Base-by-base conservation (phyloP, 257 asterid genomes). In the Plectranthus barbatus region DNA sequence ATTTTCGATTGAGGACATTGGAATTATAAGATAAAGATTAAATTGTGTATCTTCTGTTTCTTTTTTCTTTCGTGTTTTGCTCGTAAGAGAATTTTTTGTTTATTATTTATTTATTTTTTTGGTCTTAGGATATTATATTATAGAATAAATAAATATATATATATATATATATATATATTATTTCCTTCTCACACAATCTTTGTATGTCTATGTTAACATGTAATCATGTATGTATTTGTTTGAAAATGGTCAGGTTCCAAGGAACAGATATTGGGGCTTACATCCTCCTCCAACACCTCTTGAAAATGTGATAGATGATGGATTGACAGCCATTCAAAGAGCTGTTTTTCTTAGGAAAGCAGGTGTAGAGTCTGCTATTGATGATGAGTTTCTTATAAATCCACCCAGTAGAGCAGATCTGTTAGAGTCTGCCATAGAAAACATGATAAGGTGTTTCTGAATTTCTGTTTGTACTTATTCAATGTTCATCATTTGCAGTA, bases 261-360 rank as follows among this genome's bases (percentile, higher is more conserved):
- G 97, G 73, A 90, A 90, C 50, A 81, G 99, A 31, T 93, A 93
- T 74, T 93, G 99, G 99, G 96, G 97, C 15, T 78, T 93, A 83
- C 99, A 93, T 77, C 97, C 97, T 80, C 99, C 97, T 72, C 99
- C 99, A 46, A 67, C 77, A 64, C 93, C 79, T 66, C 95, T 93
- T 62, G 97, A 93, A 77, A 83, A 80, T 72, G 94, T 93, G 48
- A 79, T 93, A 66, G 99, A 93, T 65, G 90, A 90, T 73, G 96
- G 99, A 60, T 68, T 93, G 77, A 71, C 79, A 68, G 80, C 85
- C 62, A 79, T 87, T 59, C 97, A 93, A 70, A 89, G 90, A 82
- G 95, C 96, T 68, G 81, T 80, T 70, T 93, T 87, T 79, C 93
- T 93, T 33, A 87, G 80, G 74, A 93, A 87, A 75, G 96, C 97